A percentile compares a stretch with the other conserved stretches of the same genome.
phyloP scores from a whole-genome alignment of 2,329 filamentous ascomycete species.

The Harringtonia aguacate region DNA sequence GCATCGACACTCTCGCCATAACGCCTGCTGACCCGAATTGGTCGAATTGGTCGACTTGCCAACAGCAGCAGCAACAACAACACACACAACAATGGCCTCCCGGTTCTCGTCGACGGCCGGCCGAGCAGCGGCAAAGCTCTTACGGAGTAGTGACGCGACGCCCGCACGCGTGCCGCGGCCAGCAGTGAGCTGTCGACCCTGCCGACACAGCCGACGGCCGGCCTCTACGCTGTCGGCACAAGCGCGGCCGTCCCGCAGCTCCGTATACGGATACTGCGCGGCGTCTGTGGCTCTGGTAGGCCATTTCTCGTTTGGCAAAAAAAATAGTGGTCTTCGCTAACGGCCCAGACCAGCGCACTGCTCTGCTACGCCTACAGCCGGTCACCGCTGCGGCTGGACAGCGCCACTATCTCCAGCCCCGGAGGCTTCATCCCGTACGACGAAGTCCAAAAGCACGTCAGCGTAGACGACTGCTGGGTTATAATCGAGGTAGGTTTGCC shows the following conservation, averaged over 20 bases:
- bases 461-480: slow-evolving; percentile 4
- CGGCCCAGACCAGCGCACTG: neutral
- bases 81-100: neutral
- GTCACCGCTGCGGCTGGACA: neutral
- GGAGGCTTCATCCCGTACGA: slow-evolving; percentile 1
- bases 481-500: slow-evolving; percentile 6
- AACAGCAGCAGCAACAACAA: too few relatives aligned
- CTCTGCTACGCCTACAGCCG: neutral
- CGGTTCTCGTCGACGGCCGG: neutral
- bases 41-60: too few relatives aligned
- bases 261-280: neutral
- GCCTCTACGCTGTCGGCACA: neutral
- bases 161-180: neutral
- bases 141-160: neutral
- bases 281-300: neutral
- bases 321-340: neutral
- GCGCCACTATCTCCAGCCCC: neutral
- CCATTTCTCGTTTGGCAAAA: too few relatives aligned
- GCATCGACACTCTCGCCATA: too few relatives aligned
- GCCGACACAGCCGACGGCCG: neutral
- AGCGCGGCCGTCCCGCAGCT: neutral
- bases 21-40: too few relatives aligned
- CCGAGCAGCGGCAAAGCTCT: neutral
- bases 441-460: slow-evolving; percentile 5
- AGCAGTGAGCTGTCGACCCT: neutral